A percentile compares a stretch with the other conserved stretches of the same genome.
Conservation (phyloP, 148 eudicot genomes). For the Spergularia bocconei region DNA sequence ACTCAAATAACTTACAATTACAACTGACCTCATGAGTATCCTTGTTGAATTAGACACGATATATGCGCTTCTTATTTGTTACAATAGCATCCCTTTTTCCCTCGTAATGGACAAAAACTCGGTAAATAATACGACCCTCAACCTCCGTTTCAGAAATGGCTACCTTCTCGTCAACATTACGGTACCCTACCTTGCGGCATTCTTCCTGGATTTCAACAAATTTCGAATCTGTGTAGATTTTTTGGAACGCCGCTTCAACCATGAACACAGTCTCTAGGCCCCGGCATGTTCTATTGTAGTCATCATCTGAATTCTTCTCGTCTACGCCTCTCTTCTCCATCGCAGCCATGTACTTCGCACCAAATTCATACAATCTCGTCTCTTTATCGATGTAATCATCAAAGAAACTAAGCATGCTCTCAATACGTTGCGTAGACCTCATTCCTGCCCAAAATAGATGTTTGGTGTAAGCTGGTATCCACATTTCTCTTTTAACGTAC, state of each 20-base stretch:
- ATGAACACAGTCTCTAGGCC: not conserved
- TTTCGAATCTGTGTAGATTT: not conserved
- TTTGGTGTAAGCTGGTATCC: not conserved
- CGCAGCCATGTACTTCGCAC: not conserved
- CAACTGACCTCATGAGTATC: not conserved
- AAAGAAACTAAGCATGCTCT: not conserved
- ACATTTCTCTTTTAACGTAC: not conserved
- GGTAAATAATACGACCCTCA: not conserved
- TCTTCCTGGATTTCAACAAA: not conserved
- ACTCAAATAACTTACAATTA: not conserved
- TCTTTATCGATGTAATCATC: not conserved
- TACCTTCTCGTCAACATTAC: not conserved
- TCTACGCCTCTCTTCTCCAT: not conserved
- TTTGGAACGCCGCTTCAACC: not conserved
- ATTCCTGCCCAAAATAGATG: constrained; percentile 4
- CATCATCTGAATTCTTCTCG: not conserved
- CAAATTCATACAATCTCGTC: constrained; percentile 1
- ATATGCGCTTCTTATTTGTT: too few species aligned
- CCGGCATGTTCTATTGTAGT: too few species aligned
- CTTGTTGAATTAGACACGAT: not conserved
- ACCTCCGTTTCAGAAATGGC: not conserved
- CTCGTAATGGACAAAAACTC: too few species aligned
- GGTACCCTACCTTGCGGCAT: not conserved
- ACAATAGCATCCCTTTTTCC: too few species aligned
- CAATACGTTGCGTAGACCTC: not conserved